Evolutionary conservation across 768 basidiomycete genomes (phyloP), one percentile per base, ranked within the genome.

Genomic region (Dacryopinax primogenitus): DNA sequence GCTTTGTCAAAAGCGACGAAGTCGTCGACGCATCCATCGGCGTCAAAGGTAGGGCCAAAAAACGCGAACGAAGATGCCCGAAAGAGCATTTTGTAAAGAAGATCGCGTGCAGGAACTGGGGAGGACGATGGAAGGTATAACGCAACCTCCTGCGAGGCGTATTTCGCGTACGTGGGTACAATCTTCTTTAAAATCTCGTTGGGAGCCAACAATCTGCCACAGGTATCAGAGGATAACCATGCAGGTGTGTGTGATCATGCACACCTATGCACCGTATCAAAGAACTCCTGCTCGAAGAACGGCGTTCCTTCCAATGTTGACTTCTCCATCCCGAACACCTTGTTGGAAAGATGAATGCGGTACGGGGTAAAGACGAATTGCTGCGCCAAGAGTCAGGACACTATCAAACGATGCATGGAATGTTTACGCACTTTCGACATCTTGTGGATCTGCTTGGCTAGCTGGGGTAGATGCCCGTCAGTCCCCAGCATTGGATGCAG

Each of bases 1-100:
- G 36, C 63, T 21, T 67, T 66, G 66, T 72, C 71, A 45, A 73
- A 73, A 7, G 47, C 63, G 26, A 26, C 30, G 64, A 73, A 73
- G 6, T 44, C 41, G 18, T 6, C 41, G 18, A 44, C 23, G 41
- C 41, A 44, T 6, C 41, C 18, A 44, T 26, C 23, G 9, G 67
- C 67, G 9, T 71, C 70, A 51, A 73, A 72, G 3, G 34, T 9
- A 21, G 45, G 13, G 16, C 73, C 72, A 32, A 73, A 71, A 4
- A 70, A 65, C 1, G 73, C 67, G n/a, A 65, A 33, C 1, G 64
- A 51, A 0, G 69, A 67, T 12, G 72, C 68, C 16, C 34, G 36
- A 33, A 63, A 66, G 33, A 66, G n/a, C 28, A 37, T 3, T 18
- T 26, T 62, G 35, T 66, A 62, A 2, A 62, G 28, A 18, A 23